Conservation (phyloP, 129 eudicot species). For the Escallonia herrerae region DNA sequence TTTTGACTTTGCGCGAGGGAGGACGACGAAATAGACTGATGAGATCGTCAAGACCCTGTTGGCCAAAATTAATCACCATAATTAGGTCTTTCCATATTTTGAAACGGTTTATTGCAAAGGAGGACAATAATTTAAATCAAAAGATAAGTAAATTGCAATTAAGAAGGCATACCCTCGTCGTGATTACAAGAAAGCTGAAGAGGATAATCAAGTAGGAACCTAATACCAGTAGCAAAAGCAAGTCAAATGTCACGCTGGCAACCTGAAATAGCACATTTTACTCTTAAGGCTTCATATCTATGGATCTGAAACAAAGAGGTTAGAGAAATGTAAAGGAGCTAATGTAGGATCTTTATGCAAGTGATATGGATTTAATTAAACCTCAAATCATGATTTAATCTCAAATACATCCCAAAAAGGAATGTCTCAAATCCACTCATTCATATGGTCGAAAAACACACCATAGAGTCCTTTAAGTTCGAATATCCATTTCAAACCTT, state of each 20-base stretch:
- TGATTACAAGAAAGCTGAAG: conserved; percentile 76
- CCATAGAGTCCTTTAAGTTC: too few species aligned
- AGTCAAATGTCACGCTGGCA: conserved; percentile 93
- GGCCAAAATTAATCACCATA: conserved; percentile 3
- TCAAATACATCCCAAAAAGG: too few species aligned
- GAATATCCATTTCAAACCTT: too few species aligned
- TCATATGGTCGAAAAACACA: too few species aligned
- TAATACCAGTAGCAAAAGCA: conserved; percentile 73
- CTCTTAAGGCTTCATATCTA: too few species aligned
- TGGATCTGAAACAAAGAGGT: too few species aligned
- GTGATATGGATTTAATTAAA: too few species aligned
- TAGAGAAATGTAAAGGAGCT: too few species aligned
- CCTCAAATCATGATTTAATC: too few species aligned
- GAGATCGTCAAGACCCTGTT: conserved; percentile 96
- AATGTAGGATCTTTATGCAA: too few species aligned
- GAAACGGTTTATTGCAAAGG: not conserved
- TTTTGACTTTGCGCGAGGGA: conserved; percentile 77
- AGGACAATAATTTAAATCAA: too few species aligned
- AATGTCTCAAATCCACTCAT: too few species aligned
- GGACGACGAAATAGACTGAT: conserved; percentile 94
- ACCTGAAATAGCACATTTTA: conserved; percentile 46
- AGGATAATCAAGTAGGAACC: conserved; percentile 92
- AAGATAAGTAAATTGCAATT: not conserved
- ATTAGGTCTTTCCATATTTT: not conserved
- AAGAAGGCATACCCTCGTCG: conserved; percentile 63